These are phyloP conservation scores for Termitomyces sp. DNA, from an alignment of 768 basidiomycete species.

Conservation along the genomic window DNA sequence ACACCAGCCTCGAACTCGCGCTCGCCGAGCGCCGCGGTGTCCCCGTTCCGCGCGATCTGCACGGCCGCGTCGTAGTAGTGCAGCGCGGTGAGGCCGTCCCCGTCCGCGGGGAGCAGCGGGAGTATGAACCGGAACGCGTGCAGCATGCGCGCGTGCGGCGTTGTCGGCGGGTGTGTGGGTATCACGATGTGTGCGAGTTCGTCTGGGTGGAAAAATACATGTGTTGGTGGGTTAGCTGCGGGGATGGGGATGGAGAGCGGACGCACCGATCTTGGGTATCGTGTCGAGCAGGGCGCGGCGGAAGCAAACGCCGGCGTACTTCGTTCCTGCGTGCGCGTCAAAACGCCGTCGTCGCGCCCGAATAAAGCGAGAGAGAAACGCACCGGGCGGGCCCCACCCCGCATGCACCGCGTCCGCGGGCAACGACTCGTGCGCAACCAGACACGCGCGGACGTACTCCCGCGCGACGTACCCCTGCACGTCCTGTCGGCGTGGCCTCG, in stretches of 20 bases:
- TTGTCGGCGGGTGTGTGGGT: slow-evolving; percentile 62
- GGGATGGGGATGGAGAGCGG: not conserved
- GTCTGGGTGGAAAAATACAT: slow-evolving; percentile 34
- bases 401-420: slow-evolving; percentile 62
- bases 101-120: slow-evolving; percentile 54
- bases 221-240: not conserved
- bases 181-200: slow-evolving; percentile 65
- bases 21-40: slow-evolving; percentile 52
- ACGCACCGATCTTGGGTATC: slow-evolving; percentile 61
- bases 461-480: slow-evolving; percentile 66
- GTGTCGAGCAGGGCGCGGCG: slow-evolving; percentile 68
- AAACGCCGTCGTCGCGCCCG: not conserved
- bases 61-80: slow-evolving; percentile 77
- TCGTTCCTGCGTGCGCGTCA: slow-evolving; percentile 37
- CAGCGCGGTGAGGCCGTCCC: slow-evolving; percentile 59
- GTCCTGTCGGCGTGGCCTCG: no score
- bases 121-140: slow-evolving; percentile 76
- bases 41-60: slow-evolving; percentile 60
- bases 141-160: slow-evolving; percentile 71
- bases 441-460: slow-evolving; percentile 71
- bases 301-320: slow-evolving; percentile 57
- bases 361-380: slow-evolving; percentile 3
- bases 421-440: slow-evolving; percentile 65
- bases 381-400: slow-evolving; percentile 75
- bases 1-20: slow-evolving; percentile 63